A percentile compares a stretch with the other conserved stretches of the same genome.
Conservation (phyloP, 2,329 filamentous ascomycete species). For the Lecanicillium sp. region DNA sequence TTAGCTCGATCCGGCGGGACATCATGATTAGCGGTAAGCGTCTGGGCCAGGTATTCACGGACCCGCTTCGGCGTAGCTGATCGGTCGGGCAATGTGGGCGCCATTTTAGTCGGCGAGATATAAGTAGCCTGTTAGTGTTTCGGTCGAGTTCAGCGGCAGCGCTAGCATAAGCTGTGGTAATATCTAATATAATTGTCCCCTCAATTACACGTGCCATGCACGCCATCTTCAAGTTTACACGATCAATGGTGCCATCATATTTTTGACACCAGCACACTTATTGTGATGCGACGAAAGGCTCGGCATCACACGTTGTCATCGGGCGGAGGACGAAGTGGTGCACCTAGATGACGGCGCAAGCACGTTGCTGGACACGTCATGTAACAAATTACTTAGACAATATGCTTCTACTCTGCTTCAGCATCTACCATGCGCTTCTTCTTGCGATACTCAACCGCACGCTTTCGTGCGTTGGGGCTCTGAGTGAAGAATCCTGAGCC, state of each 20-base stretch:
- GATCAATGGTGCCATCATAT: too few relatives aligned
- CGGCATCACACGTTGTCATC: too few relatives aligned
- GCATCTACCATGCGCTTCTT: too few relatives aligned
- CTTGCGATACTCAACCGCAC: constrained; percentile 9
- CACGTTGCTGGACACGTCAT: too few relatives aligned
- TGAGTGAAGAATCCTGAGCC: constrained; percentile 13
- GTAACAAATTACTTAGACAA: too few relatives aligned
- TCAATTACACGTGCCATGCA: neutral
- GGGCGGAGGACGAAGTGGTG: too few relatives aligned
- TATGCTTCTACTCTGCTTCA: too few relatives aligned
- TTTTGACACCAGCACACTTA: too few relatives aligned
- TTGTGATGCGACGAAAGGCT: too few relatives aligned
- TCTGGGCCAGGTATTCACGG: neutral
- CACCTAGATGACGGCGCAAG: too few relatives aligned
- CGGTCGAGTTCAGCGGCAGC: neutral
- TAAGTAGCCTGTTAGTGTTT: neutral
- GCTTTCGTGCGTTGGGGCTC: constrained; percentile 5
- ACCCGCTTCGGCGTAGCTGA: neutral
- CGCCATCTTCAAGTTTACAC: too few relatives aligned
- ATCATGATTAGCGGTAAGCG: neutral
- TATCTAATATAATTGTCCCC: neutral
- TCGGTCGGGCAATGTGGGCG: neutral
- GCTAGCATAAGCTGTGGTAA: too few relatives aligned
- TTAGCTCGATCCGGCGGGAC: neutral
- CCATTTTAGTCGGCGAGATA: neutral